Percentiles rank a stretch among this genome's conserved stretches.
Evolutionary conservation across 441 rosid species (phyloP).

Genomic region (Pelargonium myrrhifolium): DNA sequence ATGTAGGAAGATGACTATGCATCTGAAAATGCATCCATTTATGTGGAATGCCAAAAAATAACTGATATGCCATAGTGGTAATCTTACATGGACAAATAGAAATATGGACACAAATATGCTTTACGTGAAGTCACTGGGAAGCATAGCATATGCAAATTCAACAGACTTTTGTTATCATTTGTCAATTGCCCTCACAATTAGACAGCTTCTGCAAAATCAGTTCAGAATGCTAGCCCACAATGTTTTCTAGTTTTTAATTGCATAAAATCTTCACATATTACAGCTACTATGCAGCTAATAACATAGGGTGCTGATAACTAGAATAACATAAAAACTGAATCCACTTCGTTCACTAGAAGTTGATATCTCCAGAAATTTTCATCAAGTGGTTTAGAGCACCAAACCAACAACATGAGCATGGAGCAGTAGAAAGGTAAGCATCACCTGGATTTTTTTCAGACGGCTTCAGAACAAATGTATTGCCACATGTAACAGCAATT

Average conservation of each 20-base stretch:
- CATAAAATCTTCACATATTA: background rate
- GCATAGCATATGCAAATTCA: background rate
- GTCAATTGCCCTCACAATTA: background rate
- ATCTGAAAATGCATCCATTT: background rate
- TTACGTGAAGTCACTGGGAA: background rate
- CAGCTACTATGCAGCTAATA: background rate
- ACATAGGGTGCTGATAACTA: background rate
- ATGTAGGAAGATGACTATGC: background rate
- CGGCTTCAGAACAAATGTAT: constrained; percentile 23
- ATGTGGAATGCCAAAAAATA: background rate
- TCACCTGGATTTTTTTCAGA: constrained; percentile 22
- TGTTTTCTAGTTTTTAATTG: background rate
- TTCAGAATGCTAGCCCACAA: background rate
- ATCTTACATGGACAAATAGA: background rate
- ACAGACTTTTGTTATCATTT: background rate
- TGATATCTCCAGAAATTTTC: background rate
- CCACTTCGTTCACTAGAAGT: background rate
- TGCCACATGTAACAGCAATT: constrained; percentile 23
- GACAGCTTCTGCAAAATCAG: background rate
- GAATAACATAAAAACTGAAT: background rate
- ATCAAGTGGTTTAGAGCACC: background rate
- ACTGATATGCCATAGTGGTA: background rate
- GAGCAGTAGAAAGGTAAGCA: background rate
- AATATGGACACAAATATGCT: background rate
- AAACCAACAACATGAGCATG: background rate